These are phyloP conservation scores for Solanum tarijense DNA, from an alignment of 257 asterid genomes.

Conservation along the genomic window DNA sequence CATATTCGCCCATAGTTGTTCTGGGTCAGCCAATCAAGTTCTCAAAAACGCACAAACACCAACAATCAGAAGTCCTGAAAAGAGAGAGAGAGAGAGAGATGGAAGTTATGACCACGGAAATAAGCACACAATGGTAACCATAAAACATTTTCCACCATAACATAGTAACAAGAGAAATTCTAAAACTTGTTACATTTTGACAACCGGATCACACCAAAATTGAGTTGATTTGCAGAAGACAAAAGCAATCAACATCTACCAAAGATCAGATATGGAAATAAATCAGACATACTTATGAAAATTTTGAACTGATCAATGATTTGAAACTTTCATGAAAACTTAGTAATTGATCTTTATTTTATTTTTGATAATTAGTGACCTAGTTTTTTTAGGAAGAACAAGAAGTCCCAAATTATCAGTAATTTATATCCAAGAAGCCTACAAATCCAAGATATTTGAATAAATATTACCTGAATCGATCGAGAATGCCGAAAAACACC, in stretches of 20 bases:
- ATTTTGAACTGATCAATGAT: neutral
- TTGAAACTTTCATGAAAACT: neutral
- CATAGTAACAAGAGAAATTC: neutral
- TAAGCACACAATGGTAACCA: neutral
- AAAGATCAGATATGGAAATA: neutral
- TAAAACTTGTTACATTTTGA: neutral
- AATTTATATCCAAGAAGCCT: neutral
- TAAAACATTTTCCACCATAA: neutral
- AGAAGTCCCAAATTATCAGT: neutral
- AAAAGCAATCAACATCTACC: neutral
- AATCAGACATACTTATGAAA: neutral
- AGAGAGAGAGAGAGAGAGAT: neutral
- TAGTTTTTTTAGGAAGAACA: neutral
- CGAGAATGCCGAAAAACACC: neutral
- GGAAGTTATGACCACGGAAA: neutral
- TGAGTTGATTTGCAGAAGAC: neutral
- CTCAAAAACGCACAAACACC: neutral
- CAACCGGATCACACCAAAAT: neutral
- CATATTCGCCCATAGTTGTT: conserved; percentile 36
- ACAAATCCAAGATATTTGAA: neutral
- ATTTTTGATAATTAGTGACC: neutral
- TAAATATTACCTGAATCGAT: neutral
- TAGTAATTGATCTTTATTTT: neutral
- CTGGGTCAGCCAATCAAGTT: neutral
- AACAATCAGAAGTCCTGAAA: neutral